Evolutionary conservation across 768 basidiomycete genomes (phyloP), one percentile per base, ranked within the genome.

Genomic region (Pleurotus giganteus): DNA sequence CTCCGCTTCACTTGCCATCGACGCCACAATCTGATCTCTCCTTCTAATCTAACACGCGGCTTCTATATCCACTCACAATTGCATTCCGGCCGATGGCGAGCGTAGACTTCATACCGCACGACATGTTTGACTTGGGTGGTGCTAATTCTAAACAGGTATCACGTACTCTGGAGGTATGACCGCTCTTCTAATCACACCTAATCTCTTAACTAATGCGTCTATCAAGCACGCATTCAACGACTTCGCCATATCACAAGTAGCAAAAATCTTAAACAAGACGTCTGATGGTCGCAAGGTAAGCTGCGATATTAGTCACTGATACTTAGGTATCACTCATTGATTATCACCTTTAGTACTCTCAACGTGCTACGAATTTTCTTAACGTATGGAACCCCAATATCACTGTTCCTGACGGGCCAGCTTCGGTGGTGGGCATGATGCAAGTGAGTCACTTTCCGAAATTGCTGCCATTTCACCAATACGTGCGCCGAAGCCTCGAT

Each of bases 241-340:
- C 58, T 86, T 86, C 59, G 68, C 80, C 1, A 81, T 86, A 46
- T 81, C 83, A 1, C 85, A 86, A 70, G 85, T 85, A 1, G 79
- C 84, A 0, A 82, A 79, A 57, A 55, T 74, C 4, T 68, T 86
- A 2, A 80, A 79, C 17, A 80, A 78, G 51, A 68, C 68, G 0
- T 69, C 65, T 6, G 85, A 86, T 62, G 75, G 69, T 8, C 61
- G 64, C 29, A 85, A 85, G 74, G 84, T 82, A 58, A 1, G 49
- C 9, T 13, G 12, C 28, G 13, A 29, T 15, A 15, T 29, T 15
- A 19, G 23, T 24, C 23, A 8, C 19, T 17, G 36, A 31, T 45
- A 34, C 21, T 36, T 12, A 36, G 21, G 34, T 43, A 34, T 21
- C 47, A 37, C 9, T 39, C n/a, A 36, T 21, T 27, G 17, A 11